Conservation (phyloP, 768 basidiomycete species). For the Leucosporidium creatinivorum region DNA sequence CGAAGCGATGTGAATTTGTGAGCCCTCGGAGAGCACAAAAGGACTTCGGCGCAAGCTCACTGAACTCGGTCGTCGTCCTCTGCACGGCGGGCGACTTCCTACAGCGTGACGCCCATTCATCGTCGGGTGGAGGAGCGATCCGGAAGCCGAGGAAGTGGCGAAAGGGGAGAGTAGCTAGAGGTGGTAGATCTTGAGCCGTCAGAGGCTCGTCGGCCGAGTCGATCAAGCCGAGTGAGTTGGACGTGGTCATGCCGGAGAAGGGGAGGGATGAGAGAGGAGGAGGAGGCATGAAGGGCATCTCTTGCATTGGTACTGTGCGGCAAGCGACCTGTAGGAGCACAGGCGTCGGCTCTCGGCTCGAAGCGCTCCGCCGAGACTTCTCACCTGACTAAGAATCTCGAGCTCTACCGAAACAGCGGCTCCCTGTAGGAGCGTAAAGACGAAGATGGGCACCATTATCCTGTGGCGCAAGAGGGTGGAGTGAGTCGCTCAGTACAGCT, state of each 20-base stretch:
- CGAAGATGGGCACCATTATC: background rate
- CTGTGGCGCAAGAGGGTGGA: too few species aligned
- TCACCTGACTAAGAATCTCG: background rate
- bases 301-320: background rate
- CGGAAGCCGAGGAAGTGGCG: background rate
- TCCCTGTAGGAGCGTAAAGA: background rate
- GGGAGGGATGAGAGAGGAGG: too few species aligned
- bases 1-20: slow-evolving; percentile 8
- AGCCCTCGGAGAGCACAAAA: too few species aligned
- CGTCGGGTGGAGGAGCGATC: background rate
- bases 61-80: background rate
- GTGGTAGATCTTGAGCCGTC: too few species aligned
- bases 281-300: background rate
- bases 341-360: background rate
- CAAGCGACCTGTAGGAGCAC: background rate
- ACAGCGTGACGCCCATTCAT: slow-evolving; percentile 13
- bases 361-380: too few species aligned
- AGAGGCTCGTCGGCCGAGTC: too few species aligned
- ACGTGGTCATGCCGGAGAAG: too few species aligned
- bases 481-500: background rate
- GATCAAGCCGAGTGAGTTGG: too few species aligned
- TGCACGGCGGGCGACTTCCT: slow-evolving; percentile 1
- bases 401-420: background rate
- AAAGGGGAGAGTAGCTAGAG: too few species aligned
- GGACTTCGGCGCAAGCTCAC: background rate